Evolutionary conservation across 2,329 filamentous ascomycete species (phyloP).

Genomic region (Penicillium freii): DNA sequence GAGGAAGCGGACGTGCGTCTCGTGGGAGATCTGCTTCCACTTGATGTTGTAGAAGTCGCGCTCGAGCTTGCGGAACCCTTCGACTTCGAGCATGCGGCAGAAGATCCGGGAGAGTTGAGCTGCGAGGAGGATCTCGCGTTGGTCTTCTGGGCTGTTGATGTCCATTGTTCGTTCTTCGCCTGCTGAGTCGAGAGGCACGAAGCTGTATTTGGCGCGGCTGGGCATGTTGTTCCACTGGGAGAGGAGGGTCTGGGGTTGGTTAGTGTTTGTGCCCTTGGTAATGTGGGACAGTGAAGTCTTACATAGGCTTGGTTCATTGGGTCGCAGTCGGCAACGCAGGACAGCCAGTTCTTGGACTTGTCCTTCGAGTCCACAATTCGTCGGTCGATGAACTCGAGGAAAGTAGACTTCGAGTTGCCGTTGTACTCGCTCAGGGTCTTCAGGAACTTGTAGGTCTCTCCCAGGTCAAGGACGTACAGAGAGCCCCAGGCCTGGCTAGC

Average conservation of each 20-base stretch:
- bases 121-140: constrained; percentile 42
- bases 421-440: constrained; percentile 40
- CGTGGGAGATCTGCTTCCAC: constrained; percentile 45
- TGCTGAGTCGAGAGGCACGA: constrained; percentile 33
- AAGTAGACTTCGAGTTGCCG: constrained; percentile 39
- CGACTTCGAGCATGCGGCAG: constrained; percentile 48
- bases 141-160: constrained; percentile 37
- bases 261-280: neutral
- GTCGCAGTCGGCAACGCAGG: constrained; percentile 42
- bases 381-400: constrained; percentile 46
- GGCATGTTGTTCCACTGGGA: constrained; percentile 49
- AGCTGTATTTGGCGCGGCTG: constrained; percentile 45
- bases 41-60: constrained; percentile 48
- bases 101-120: constrained; percentile 47
- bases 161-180: constrained; percentile 41
- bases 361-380: constrained; percentile 46
- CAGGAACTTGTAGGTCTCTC: constrained; percentile 43
- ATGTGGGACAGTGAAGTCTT: constrained; percentile 20
- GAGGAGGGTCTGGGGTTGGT: constrained; percentile 37
- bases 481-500: constrained; percentile 44
- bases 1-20: constrained; percentile 43
- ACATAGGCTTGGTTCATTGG: constrained; percentile 43
- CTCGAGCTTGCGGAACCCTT: constrained; percentile 46
- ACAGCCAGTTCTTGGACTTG: constrained; percentile 46
- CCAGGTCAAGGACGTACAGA: constrained; percentile 44